Percentiles rank a stretch among this genome's conserved stretches.
Conservation (phyloP, 768 basidiomycete species). For the Cyclocybe aegerita region DNA sequence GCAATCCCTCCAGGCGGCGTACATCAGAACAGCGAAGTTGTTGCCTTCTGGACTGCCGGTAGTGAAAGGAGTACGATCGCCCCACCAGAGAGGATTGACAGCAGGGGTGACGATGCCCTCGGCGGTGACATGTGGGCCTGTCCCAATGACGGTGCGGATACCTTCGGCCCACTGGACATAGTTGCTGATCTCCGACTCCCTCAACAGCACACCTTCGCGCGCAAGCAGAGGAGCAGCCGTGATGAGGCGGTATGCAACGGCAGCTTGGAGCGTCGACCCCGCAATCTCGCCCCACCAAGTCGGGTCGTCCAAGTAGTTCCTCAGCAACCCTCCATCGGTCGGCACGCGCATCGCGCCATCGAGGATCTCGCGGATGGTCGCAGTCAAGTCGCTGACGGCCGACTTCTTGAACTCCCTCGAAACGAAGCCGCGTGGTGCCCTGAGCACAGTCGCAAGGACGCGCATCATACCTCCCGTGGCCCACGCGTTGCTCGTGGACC, state of each 20-base stretch:
- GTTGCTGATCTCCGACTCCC: neutral
- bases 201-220: too few species aligned
- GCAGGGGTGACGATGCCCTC: slow-evolving; percentile 34
- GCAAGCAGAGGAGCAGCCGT: neutral
- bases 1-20: slow-evolving; percentile 40
- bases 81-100: slow-evolving; percentile 36
- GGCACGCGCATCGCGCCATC: slow-evolving; percentile 29
- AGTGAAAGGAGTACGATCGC: slow-evolving; percentile 28
- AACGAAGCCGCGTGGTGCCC: slow-evolving; percentile 32
- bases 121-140: slow-evolving; percentile 20
- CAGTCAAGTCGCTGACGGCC: slow-evolving; percentile 26
- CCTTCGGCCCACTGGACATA: slow-evolving; percentile 25
- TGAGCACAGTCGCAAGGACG: slow-evolving; percentile 47
- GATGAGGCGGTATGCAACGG: slow-evolving; percentile 33
- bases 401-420: slow-evolving; percentile 9
- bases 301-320: slow-evolving; percentile 35
- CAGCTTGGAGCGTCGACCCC: slow-evolving; percentile 33
- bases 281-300: slow-evolving; percentile 38
- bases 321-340: slow-evolving; percentile 27
- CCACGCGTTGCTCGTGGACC: slow-evolving; percentile 69
- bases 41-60: slow-evolving; percentile 39
- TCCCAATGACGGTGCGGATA: slow-evolving; percentile 25
- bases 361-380: slow-evolving; percentile 34
- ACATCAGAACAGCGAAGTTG: slow-evolving; percentile 35
- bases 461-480: slow-evolving; percentile 68